These are phyloP conservation scores for Neurospora sp. DNA, from an alignment of 495 filamentous ascomycete species.

Conservation along the genomic window DNA sequence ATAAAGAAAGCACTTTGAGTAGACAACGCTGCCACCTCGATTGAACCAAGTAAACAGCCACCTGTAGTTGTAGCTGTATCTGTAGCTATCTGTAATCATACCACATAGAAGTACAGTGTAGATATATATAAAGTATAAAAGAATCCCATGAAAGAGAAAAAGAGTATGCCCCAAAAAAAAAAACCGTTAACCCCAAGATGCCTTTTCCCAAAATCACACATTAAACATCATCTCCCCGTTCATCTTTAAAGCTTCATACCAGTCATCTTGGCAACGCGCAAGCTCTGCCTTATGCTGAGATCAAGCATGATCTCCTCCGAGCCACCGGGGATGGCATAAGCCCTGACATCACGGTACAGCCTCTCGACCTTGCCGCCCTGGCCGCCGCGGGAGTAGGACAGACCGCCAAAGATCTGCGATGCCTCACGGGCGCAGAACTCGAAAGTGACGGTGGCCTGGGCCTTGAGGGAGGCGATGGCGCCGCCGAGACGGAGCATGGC, in stretches of 20 bases:
- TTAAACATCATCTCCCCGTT: background rate
- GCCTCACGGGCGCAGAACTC: constrained; percentile 97
- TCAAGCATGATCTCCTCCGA: constrained; percentile 99
- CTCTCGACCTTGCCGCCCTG: constrained; percentile 95
- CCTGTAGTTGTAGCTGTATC: background rate
- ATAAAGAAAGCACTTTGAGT: background rate
- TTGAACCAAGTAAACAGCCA: background rate
- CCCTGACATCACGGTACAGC: constrained; percentile 91
- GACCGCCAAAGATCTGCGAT: constrained; percentile 91
- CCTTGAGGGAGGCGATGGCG: constrained; percentile 88
- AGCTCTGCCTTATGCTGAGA: constrained; percentile 84
- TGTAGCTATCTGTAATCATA: background rate
- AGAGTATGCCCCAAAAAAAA: background rate
- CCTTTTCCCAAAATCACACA: background rate
- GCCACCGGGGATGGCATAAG: constrained; percentile 94
- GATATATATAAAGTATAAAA: background rate
- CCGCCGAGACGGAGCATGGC: constrained; percentile 94
- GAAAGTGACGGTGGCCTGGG: constrained; percentile 83
- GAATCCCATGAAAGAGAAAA: background rate
- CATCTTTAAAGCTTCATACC: constrained; percentile 83
- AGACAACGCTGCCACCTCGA: background rate
- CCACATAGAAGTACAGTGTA: background rate
- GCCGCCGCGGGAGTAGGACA: constrained; percentile 86
- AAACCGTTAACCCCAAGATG: background rate
- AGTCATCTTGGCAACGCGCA: constrained; percentile 80